phyloP scores from a whole-genome alignment of 1,284 basidiomycete species.

The Rhodotorula sp. region DNA sequence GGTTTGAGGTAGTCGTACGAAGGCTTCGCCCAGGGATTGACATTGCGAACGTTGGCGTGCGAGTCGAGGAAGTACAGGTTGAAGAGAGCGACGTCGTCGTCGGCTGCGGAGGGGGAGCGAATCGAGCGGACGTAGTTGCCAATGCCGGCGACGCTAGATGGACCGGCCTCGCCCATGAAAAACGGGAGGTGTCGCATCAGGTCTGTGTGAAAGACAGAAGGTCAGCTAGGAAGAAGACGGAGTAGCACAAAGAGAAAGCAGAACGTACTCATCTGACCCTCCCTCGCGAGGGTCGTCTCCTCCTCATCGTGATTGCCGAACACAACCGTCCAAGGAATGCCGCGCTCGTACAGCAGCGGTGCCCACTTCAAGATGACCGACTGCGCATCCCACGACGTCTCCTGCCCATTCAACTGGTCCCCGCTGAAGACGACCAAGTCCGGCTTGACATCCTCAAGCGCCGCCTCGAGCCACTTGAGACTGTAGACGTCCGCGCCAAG shows the following conservation, averaged over 20 bases:
- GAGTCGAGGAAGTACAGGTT: conserved; percentile 94
- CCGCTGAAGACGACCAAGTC: conserved; percentile 70
- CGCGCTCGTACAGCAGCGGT: conserved; percentile 66
- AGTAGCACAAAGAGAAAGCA: background rate
- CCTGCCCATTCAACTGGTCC: conserved; percentile 57
- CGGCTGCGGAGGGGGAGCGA: conserved; percentile 13
- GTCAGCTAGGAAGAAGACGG: too few relatives aligned
- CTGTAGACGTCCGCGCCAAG: conserved; percentile 63
- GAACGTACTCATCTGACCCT: conserved; percentile 50
- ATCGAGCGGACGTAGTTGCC: conserved; percentile 64
- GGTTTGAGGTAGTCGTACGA: conserved; percentile 38
- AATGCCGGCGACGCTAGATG: conserved; percentile 74
- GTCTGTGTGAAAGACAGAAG: conserved; percentile 1
- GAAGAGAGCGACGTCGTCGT: conserved; percentile 62
- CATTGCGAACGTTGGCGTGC: conserved; percentile 51
- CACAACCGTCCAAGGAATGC: conserved; percentile 83
- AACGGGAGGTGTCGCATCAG: conserved; percentile 78
- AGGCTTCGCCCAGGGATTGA: conserved; percentile 21
- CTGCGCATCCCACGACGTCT: conserved; percentile 79
- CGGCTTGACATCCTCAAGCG: conserved; percentile 79
- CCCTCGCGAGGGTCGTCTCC: conserved; percentile 56
- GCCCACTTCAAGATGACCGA: conserved; percentile 86
- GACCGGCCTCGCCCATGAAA: conserved; percentile 73
- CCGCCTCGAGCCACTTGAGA: conserved; percentile 61
- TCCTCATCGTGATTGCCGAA: conserved; percentile 89